A percentile compares a stretch with the other conserved stretches of the same genome.
phyloP scores from a whole-genome alignment of 2,329 filamentous ascomycete genomes.

The Scedosporium dehoogii region DNA sequence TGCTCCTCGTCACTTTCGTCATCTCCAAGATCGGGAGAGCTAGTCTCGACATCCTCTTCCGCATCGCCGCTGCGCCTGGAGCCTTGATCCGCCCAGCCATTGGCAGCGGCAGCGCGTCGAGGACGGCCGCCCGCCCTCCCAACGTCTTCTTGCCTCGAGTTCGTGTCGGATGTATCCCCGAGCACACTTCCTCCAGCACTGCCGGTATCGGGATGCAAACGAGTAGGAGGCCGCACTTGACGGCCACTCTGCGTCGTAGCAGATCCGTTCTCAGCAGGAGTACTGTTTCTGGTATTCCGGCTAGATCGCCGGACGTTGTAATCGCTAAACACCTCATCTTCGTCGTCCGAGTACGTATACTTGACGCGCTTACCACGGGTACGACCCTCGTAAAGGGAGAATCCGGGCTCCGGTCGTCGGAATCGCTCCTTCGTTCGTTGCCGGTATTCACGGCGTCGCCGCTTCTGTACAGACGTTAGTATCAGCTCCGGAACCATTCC shows the following conservation, averaged over 20 bases:
- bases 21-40: slow-evolving; percentile 65
- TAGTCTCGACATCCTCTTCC: slow-evolving; percentile 55
- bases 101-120: slow-evolving; percentile 37
- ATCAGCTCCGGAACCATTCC: neutral
- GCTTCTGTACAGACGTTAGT: slow-evolving; percentile 52
- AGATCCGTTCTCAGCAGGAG: slow-evolving; percentile 56
- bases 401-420: slow-evolving; percentile 75
- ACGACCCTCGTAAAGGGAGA: slow-evolving; percentile 90
- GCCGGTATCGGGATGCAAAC: slow-evolving; percentile 53
- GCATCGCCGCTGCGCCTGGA: slow-evolving; percentile 2
- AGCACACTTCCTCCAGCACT: slow-evolving; percentile 36
- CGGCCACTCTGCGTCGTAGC: slow-evolving; percentile 77
- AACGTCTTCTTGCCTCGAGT: slow-evolving; percentile 1
- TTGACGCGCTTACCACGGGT: slow-evolving; percentile 93
- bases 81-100: slow-evolving; percentile 25
- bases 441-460: slow-evolving; percentile 85
- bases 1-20: slow-evolving; percentile 59
- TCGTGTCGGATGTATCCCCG: slow-evolving; percentile 28
- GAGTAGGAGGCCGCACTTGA: slow-evolving; percentile 62
- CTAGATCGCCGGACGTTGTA: slow-evolving; percentile 51
- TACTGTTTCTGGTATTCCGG: slow-evolving; percentile 64
- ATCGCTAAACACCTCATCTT: slow-evolving; percentile 60
- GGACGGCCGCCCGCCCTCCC: slow-evolving; percentile 36
- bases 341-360: slow-evolving; percentile 91
- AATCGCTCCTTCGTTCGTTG: slow-evolving; percentile 79